Base-by-base conservation (phyloP, 192 early-diverging fungal species). In the Podila verticillata region DNA sequence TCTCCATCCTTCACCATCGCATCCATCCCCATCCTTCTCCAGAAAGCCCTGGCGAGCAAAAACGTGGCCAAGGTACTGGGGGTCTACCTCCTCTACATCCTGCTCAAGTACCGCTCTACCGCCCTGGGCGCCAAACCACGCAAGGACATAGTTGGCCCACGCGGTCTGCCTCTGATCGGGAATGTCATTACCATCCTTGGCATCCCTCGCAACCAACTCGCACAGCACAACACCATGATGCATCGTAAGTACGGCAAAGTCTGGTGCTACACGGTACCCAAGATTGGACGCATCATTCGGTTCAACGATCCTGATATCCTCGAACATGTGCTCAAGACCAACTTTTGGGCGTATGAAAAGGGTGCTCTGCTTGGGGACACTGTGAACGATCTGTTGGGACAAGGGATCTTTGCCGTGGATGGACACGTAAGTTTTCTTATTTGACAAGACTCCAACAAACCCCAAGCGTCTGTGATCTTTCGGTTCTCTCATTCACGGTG, bases 241-340 rank as follows among this genome's bases (percentile, higher is more conserved):
- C 72, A 75, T n/a, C 47, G 68, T 7, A 39, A 65, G 9, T 69
- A 64, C 29, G 70, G 66, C 1, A 22, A 54, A 6, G 57, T 48
- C 12, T 80, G 66, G 26, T 49, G 75, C 0, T 58, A 72, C 36
- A 67, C 48, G 15, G 32, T 84, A 0, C 72, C 72, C 9, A 61
- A 57, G 8, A 12, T 83, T 1, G 82, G 75, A 1, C 61, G 83
- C 29, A 3, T 80, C 32, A 69, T 81, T 29, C 48, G 66, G n/a
- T 63, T 80, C 44, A 65, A 49, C 31, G 64, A 73, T 39, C 77
- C 83, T 15, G 72, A 58, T 20, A 36, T 66, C 3, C 10, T 84
- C 54, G 83, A 84, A 28, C 68, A 84, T 66, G 68, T 84, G 10
- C 61, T 84, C 19, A 78, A 78, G 63, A 72, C 58, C 29, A 75